Conservation (phyloP, 2,329 filamentous ascomycete genomes). For the Stagonosporopsis rhizophila region DNA sequence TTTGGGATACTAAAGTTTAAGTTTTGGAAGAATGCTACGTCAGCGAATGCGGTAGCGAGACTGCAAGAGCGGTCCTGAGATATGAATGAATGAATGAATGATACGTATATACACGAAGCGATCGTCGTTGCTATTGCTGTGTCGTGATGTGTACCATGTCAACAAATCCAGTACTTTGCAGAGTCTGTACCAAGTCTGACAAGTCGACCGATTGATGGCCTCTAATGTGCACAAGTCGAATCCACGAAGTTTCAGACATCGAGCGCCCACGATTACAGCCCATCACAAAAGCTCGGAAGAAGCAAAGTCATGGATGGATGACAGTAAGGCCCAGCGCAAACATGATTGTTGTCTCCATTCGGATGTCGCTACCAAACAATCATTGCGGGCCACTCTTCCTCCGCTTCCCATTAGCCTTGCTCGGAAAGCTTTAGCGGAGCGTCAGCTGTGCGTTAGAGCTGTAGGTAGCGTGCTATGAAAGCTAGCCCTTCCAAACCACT, state of each 20-base stretch:
- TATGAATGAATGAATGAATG: constrained; percentile 17
- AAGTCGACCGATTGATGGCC: too few species aligned
- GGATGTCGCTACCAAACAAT: neutral
- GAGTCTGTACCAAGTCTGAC: neutral
- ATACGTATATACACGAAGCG: neutral
- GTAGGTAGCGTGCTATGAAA: neutral
- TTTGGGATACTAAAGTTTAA: constrained; percentile 10
- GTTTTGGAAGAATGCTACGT: constrained; percentile 5
- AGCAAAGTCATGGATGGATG: neutral
- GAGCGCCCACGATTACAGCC: neutral
- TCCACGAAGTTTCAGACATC: neutral
- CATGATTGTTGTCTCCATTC: neutral
- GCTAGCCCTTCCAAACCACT: neutral
- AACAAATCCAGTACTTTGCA: neutral
- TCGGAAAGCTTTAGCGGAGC: constrained; percentile 11
- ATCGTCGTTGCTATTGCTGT: neutral
- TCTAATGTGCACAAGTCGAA: neutral
- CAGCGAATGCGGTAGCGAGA: constrained; percentile 14
- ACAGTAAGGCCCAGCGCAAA: neutral
- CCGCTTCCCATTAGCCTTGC: neutral
- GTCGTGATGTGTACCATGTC: neutral
- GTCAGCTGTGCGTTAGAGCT: constrained; percentile 3
- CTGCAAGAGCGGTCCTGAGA: constrained; percentile 22
- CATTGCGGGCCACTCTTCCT: neutral
- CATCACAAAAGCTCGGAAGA: neutral